phyloP scores from a whole-genome alignment of 2,329 filamentous ascomycete species.

The Arthrocladium fulminans region DNA sequence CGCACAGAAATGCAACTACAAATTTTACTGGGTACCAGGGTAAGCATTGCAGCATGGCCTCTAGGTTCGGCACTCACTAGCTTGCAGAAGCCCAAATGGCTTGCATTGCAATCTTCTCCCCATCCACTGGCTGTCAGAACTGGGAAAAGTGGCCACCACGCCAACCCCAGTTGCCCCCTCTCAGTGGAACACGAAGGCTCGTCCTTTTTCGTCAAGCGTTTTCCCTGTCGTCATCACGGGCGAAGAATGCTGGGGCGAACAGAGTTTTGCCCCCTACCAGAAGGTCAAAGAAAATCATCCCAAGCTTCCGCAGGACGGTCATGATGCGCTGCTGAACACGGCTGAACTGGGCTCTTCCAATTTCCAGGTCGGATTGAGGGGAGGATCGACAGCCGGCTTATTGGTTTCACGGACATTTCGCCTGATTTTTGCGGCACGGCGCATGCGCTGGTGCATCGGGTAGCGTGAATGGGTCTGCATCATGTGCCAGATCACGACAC shows the following conservation, averaged over 20 bases:
- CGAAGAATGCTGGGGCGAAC: not conserved
- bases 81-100: conserved; percentile 1
- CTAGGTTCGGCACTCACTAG: conserved; percentile 6
- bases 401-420: not conserved
- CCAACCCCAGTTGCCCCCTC: not conserved
- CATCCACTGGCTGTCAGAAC: not conserved
- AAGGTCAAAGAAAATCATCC: no score
- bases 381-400: not conserved
- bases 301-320: no score
- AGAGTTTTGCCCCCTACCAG: no score
- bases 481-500: conserved; percentile 3
- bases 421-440: conserved; percentile 3
- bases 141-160: not conserved
- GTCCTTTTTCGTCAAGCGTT: not conserved
- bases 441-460: not conserved
- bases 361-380: not conserved
- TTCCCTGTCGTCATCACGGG: not conserved
- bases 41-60: not conserved
- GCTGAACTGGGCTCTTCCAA: not conserved
- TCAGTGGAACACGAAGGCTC: not conserved
- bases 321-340: not conserved
- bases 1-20: not conserved
- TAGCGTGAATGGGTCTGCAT: conserved; percentile 1
- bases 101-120: not conserved
- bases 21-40: conserved; percentile 3